Evolutionary conservation across 75 land plant genomes (phyloP).

Genomic region (Selaginella tamariscina): DNA sequence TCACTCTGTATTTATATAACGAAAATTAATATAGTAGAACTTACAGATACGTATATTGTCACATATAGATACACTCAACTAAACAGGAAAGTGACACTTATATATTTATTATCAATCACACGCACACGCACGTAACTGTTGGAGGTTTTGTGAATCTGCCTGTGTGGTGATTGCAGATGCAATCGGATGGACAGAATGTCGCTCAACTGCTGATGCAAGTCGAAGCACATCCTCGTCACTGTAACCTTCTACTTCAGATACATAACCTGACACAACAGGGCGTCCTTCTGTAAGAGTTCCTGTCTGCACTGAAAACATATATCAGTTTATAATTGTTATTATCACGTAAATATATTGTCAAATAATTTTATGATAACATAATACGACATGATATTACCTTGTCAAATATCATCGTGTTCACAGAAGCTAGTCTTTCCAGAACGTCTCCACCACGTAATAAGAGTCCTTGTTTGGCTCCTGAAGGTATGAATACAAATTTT

Average conservation of each 20-base stretch:
- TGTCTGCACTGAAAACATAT: conserved; percentile 33
- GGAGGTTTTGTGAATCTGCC: conserved; percentile 47
- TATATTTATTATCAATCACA: too few species aligned
- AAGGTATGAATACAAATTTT: not conserved
- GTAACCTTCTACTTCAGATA: conserved; percentile 32
- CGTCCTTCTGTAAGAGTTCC: conserved; percentile 96
- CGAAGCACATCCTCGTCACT: conserved; percentile 46
- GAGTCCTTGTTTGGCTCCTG: conserved; percentile 95
- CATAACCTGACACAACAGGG: conserved; percentile 54
- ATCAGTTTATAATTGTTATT: not conserved
- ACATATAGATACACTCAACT: too few species aligned
- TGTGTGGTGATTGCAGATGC: conserved; percentile 67
- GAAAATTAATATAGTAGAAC: too few species aligned
- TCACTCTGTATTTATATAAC: too few species aligned
- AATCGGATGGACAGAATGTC: conserved; percentile 80
- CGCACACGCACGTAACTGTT: too few species aligned
- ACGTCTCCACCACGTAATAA: conserved; percentile 96
- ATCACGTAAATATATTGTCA: not conserved
- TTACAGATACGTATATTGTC: too few species aligned
- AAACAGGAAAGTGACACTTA: too few species aligned
- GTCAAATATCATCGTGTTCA: conserved; percentile 67
- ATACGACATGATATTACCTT: conserved; percentile 53
- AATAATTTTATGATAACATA: too few species aligned
- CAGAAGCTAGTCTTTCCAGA: conserved; percentile 70
- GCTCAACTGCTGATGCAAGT: conserved; percentile 93